Percentiles rank a stretch among this genome's conserved stretches.
These are phyloP conservation scores for Rhodomyrtus psidioides DNA, from an alignment of 441 rosid species.

Conservation along the genomic window DNA sequence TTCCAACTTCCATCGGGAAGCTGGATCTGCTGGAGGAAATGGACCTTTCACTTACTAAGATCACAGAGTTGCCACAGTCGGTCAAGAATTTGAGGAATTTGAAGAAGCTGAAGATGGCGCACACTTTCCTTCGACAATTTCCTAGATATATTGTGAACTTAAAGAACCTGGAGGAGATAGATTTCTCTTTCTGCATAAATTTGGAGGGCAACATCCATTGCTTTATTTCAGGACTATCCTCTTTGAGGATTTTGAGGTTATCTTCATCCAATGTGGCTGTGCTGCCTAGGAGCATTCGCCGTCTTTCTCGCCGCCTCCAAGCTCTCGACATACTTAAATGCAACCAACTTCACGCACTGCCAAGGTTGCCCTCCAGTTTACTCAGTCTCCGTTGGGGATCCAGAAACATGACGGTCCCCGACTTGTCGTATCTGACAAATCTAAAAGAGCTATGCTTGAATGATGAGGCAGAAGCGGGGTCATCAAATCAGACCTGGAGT, in stretches of 20 bases:
- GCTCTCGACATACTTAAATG: not conserved
- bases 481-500: not conserved
- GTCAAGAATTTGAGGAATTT: not conserved
- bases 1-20: not conserved
- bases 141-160: not conserved
- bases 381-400: not conserved
- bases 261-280: not conserved
- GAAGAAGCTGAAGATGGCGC: not conserved
- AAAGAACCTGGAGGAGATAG: not conserved
- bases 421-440: not conserved
- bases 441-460: not conserved
- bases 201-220: not conserved
- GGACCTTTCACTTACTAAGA: not conserved
- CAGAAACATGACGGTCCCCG: not conserved
- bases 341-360: not conserved
- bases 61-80: not conserved
- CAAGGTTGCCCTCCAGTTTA: not conserved
- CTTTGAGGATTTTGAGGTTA: not conserved
- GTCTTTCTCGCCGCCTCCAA: not conserved
- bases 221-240: not conserved
- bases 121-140: not conserved
- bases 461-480: not conserved
- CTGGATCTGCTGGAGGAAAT: not conserved
- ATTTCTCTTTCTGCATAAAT: not conserved
- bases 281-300: not conserved